A percentile compares a stretch with the other conserved stretches of the same genome.
These are phyloP conservation scores for Trypethelium eluteriae DNA, from an alignment of 495 filamentous ascomycete genomes.

Conservation along the genomic window DNA sequence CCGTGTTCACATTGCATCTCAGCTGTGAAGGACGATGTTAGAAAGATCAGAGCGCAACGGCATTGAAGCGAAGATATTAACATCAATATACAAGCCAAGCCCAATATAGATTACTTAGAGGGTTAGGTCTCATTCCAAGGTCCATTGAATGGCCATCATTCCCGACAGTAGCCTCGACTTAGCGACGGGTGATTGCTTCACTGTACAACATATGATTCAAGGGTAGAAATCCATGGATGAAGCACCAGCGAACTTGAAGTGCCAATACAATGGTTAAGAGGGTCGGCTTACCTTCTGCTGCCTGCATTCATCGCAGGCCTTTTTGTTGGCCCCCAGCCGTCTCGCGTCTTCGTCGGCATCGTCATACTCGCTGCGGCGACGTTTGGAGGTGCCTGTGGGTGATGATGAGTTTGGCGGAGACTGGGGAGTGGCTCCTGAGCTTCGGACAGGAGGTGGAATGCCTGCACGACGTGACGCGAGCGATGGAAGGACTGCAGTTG, in stretches of 20 bases:
- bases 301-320: slow-evolving; percentile 89
- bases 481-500: background rate
- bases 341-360: slow-evolving; percentile 31
- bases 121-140: too few relatives aligned
- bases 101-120: too few relatives aligned
- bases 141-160: background rate
- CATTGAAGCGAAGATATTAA: too few relatives aligned
- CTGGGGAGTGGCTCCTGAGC: background rate
- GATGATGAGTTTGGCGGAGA: background rate
- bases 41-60: background rate
- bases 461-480: background rate
- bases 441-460: background rate
- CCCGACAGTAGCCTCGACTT: background rate
- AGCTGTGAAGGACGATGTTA: slow-evolving; percentile 44
- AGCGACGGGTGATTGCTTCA: slow-evolving; percentile 3
- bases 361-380: slow-evolving; percentile 30
- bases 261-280: background rate
- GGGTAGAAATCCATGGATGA: background rate
- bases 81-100: too few relatives aligned
- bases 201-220: slow-evolving; percentile 8
- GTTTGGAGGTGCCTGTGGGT: slow-evolving; percentile 5
- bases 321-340: slow-evolving; percentile 55
- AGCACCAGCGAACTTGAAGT: background rate
- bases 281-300: slow-evolving; percentile 72
- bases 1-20: slow-evolving; percentile 66